Base-by-base conservation (phyloP, 2,329 filamentous ascomycete species). In the Trichoderma cornu-damae region DNA sequence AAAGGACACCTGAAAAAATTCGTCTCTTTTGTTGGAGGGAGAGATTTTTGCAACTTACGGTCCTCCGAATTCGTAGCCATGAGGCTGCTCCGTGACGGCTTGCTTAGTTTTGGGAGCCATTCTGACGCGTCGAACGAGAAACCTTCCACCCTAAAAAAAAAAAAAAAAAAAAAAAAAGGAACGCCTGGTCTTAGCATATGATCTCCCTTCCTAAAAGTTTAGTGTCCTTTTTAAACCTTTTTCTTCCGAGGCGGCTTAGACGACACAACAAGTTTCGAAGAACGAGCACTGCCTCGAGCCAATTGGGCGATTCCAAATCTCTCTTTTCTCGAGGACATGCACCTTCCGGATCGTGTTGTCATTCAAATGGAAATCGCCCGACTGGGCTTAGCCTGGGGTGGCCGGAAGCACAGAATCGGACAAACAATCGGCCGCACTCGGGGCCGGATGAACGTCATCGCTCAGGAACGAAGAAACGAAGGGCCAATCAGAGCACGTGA, bases 41-140 rank as follows among this genome's bases (percentile, higher is more conserved):
- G n/a, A n/a, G n/a, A n/a, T n/a, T n/a, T n/a, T 11, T n/a, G 35
- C 11, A 14, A 70, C 75, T 67, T 69, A 80, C 79, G 79, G 78
- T 60, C 79, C 79, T 53, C 74, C 72, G 64, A 81, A 81, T 59
- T 81, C 77, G 63, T 80, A 81, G 61, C 75, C 75, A 58, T 77
- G 77, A 22, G 54, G 47, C 57, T 59, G 57, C 43, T 61, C 58
- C 5, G 62, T 62, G 44, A 66, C 46, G 44, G 40, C 50, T 58
- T 12, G 55, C 55, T 70, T 72, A 11, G 65, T 40, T 51, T 69
- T 69, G 51, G 60, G 52, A 5, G 68, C 64, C 73, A 75, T 75
- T n/a, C 22, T 60, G 34, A 48, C 34, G 47, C 40, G 51, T 43
- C 22, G 28, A 53, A n/a, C 40, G 40, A 42, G 20, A 55, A 53